Evolutionary conservation across 2,329 filamentous ascomycete species (phyloP).

Genomic region (Tothia fuscella): DNA sequence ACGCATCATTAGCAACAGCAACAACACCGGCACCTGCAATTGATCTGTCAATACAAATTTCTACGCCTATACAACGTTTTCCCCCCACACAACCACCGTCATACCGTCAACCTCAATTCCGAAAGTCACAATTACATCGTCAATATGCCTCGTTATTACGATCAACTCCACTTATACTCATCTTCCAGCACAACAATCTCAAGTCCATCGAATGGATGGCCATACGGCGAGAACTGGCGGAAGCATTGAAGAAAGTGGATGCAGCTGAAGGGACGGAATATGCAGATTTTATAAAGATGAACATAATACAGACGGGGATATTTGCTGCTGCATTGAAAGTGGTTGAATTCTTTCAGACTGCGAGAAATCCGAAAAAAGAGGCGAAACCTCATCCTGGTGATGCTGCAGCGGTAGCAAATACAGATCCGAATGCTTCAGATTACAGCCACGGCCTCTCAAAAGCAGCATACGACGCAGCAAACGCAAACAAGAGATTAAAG

Average conservation of each 20-base stretch:
- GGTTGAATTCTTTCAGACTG: constrained; percentile 61
- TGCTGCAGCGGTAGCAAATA: not conserved
- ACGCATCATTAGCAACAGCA: constrained; percentile 39
- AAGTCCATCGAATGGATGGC: constrained; percentile 63
- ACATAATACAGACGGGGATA: constrained; percentile 81
- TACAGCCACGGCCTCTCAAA: constrained; percentile 49
- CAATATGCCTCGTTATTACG: constrained; percentile 81
- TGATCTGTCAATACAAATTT: constrained; percentile 34
- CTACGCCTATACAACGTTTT: constrained; percentile 31
- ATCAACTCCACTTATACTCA: constrained; percentile 69
- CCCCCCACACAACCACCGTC: constrained; percentile 70
- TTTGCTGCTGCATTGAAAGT: constrained; percentile 75
- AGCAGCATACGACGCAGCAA: constrained; percentile 36
- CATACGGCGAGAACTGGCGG: constrained; percentile 56
- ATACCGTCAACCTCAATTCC: constrained; percentile 71
- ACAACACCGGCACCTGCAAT: constrained; percentile 41
- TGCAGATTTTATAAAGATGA: constrained; percentile 55
- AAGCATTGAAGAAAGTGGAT: constrained; percentile 52
- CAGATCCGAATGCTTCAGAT: constrained; percentile 40
- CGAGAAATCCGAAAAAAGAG: constrained; percentile 12
- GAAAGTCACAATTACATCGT: constrained; percentile 80
- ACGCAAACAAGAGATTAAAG: constrained; percentile 16
- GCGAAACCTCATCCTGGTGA: not conserved
- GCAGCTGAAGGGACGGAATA: constrained; percentile 51
- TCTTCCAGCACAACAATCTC: constrained; percentile 75